Evolutionary conservation across 208 protist genomes (phyloP).

Genomic region (Wallacemonas sp.): DNA sequence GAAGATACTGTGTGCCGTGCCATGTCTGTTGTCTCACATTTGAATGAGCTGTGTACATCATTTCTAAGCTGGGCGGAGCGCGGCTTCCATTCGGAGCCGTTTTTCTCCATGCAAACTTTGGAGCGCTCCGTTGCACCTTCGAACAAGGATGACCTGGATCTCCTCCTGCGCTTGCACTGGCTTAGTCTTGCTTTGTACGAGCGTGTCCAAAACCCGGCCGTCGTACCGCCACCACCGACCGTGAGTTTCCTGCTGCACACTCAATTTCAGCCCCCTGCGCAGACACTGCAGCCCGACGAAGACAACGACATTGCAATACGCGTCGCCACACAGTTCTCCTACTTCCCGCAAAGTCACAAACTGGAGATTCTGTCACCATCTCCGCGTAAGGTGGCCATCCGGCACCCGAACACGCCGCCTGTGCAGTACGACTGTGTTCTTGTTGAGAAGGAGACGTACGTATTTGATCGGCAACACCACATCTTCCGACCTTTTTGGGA

Average conservation of each 20-base stretch:
- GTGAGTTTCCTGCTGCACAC: conserved; percentile 53
- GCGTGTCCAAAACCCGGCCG: conserved; percentile 32
- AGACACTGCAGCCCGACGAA: conserved; percentile 24
- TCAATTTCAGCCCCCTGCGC: conserved; percentile 13
- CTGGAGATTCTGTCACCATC: conserved; percentile 33
- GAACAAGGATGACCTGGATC: conserved; percentile 39
- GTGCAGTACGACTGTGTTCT: conserved; percentile 32
- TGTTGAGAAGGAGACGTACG: conserved; percentile 40
- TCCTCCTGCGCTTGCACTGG: conserved; percentile 52
- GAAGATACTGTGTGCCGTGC: conserved; percentile 29
- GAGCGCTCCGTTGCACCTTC: conserved; percentile 28
- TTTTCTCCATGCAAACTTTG: conserved; percentile 25
- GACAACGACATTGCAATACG: conserved; percentile 47
- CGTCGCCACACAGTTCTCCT: conserved; percentile 59
- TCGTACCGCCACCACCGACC: conserved; percentile 38
- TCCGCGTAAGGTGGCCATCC: conserved; percentile 26
- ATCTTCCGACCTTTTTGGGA: conserved; percentile 43
- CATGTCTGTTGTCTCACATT: conserved; percentile 24
- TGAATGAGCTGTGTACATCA: conserved; percentile 52
- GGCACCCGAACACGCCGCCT: conserved; percentile 31
- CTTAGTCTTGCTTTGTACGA: conserved; percentile 43
- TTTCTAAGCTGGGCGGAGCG: conserved; percentile 40
- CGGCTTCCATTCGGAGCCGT: conserved; percentile 22
- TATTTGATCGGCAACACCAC: conserved; percentile 28
- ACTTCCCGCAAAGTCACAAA: conserved; percentile 40